phyloP scores from a whole-genome alignment of 208 protist genomes.

The Trypanosoma boissoni region DNA sequence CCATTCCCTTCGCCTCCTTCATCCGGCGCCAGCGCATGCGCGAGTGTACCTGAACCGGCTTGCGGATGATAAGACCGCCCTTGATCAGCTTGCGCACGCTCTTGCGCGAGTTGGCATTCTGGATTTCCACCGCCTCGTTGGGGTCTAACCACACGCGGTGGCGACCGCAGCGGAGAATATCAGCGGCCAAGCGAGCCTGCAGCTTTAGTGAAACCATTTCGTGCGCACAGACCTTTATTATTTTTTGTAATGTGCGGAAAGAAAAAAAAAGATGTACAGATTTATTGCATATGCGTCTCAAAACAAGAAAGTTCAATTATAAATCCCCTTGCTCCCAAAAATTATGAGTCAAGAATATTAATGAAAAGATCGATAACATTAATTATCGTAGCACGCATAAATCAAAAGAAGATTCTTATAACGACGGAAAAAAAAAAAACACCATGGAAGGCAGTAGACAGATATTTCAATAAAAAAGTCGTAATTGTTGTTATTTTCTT shows the following conservation, averaged over 20 bases:
- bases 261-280: slow-evolving; percentile 3
- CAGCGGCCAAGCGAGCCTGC: slow-evolving; percentile 97
- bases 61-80: slow-evolving; percentile 97
- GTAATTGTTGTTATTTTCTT: slow-evolving; percentile 10
- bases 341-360: too few relatives aligned
- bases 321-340: too few relatives aligned
- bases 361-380: too few relatives aligned
- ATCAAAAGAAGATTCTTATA: too few relatives aligned
- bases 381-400: too few relatives aligned
- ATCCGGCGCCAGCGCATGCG: slow-evolving; percentile 90
- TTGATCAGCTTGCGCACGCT: slow-evolving; percentile 97
- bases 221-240: not conserved
- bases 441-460: not conserved
- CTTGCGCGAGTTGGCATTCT: slow-evolving; percentile 97
- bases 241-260: slow-evolving; percentile 2
- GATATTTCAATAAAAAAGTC: not conserved
- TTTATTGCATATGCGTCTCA: not conserved
- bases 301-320: not conserved
- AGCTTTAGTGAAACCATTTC: slow-evolving; percentile 88
- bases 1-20: slow-evolving; percentile 92
- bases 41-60: slow-evolving; percentile 95
- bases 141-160: slow-evolving; percentile 98
- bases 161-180: slow-evolving; percentile 98
- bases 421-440: slow-evolving; percentile 1
- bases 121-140: slow-evolving; percentile 97